Conservation (phyloP, 192 early-diverging fungal genomes). For the Entomortierella lignicola region DNA sequence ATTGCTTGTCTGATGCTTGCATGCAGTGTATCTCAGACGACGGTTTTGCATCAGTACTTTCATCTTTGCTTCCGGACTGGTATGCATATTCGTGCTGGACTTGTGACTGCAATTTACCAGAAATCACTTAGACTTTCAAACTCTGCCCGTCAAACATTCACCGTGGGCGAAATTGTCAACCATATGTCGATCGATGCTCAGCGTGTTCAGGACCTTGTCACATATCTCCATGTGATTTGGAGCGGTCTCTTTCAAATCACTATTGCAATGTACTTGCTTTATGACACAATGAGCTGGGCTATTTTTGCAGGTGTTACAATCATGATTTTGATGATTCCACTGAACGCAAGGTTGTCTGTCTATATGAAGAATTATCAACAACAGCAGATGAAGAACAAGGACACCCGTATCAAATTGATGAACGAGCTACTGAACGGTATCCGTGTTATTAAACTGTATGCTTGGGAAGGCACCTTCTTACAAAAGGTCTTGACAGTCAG, state of each 20-base stretch:
- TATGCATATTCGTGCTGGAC: constrained; percentile 78
- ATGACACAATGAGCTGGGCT: constrained; percentile 81
- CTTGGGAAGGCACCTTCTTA: constrained; percentile 89
- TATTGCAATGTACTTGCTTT: constrained; percentile 81
- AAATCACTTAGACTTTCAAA: constrained; percentile 87
- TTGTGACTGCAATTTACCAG: constrained; percentile 85
- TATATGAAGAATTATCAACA: constrained; percentile 77
- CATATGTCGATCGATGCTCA: constrained; percentile 76
- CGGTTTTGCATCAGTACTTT: constrained; percentile 90
- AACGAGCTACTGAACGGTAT: constrained; percentile 92
- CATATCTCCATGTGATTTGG: constrained; percentile 81
- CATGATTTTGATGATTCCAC: constrained; percentile 84
- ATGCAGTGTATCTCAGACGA: constrained; percentile 78
- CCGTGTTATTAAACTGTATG: constrained; percentile 97
- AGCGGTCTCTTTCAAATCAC: constrained; percentile 82
- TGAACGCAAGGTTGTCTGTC: constrained; percentile 77
- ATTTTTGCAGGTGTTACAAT: constrained; percentile 87
- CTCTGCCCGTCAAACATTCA: constrained; percentile 79
- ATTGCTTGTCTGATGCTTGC: constrained; percentile 86
- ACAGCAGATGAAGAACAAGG: constrained; percentile 87
- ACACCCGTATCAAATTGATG: constrained; percentile 53
- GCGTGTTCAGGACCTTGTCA: constrained; percentile 70
- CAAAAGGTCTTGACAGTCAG: constrained; percentile 76
- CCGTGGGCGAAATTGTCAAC: constrained; percentile 69
- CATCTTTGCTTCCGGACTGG: constrained; percentile 82